These are phyloP conservation scores for Vaccinium myrtillus DNA, from an alignment of 148 eudicot species.

Conservation along the genomic window DNA sequence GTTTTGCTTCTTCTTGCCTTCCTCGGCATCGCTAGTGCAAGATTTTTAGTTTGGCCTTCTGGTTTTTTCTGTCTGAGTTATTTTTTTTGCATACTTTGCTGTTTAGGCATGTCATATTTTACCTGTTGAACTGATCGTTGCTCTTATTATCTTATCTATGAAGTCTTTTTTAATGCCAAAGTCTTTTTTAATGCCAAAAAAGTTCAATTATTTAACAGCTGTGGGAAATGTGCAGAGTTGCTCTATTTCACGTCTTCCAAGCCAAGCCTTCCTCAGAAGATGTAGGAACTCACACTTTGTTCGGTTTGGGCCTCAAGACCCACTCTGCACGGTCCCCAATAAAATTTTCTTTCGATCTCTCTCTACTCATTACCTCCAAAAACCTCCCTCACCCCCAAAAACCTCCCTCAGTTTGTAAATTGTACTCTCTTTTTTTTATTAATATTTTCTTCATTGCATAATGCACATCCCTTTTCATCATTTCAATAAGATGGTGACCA, in stretches of 20 bases:
- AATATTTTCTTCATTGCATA: background rate
- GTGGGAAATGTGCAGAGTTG: background rate
- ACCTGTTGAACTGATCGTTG: background rate
- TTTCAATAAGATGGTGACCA: background rate
- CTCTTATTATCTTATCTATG: background rate
- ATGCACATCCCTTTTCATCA: background rate
- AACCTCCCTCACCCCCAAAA: too few relatives aligned
- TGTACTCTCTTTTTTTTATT: too few relatives aligned
- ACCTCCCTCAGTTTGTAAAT: background rate
- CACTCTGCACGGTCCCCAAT: too few relatives aligned
- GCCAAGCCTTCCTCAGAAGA: slow-evolving; percentile 5
- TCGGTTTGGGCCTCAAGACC: too few relatives aligned
- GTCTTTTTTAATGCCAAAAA: background rate
- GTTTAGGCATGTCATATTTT: background rate
- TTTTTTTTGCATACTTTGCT: background rate
- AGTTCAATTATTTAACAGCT: background rate
- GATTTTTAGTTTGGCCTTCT: background rate
- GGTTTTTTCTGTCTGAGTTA: background rate
- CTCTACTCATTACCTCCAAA: too few relatives aligned
- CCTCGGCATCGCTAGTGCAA: background rate
- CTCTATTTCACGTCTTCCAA: background rate
- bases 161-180: background rate
- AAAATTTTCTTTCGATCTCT: too few relatives aligned
- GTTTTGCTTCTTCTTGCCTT: background rate
- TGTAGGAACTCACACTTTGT: background rate